Base-by-base conservation (phyloP, 768 basidiomycete species). In the Hemileccinum rubropunctum region DNA sequence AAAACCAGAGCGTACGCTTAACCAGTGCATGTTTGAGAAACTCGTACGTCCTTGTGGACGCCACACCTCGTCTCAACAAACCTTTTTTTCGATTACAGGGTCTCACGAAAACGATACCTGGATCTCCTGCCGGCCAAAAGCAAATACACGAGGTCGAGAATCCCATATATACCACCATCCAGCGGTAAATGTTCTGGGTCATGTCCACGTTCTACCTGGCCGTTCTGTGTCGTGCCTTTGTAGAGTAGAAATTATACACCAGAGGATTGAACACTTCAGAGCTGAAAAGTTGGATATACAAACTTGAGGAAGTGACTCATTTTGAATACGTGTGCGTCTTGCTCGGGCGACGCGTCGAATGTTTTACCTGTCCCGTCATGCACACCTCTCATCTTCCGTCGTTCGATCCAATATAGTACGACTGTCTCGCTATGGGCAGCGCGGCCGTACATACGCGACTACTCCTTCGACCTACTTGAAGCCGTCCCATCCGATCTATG, bases 1-100 rank as follows among this genome's bases (percentile, higher is more conserved):
- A 57, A 86, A 88, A 68, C 85, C 84, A 4, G 97, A 99, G 68
- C 83, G 86, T 54, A 68, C 81, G 47, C 78, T 98, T 41, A 99
- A 98, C 76, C 75, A 83, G 50, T 98, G 95, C 75, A 90, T 95
- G 78, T 95, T 98, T 64, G 87, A 95, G 70, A 98, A 97, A 68
- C 80, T 98, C 59, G 95, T 93, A 58, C 58, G 90, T 82, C 44
- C 33, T 49, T 37, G 14, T 32, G 3, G 13, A 30, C 17, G 21
- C 21, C 32, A 14, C 1, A 21, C 35, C 4, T 3, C 17, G 11
- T 7, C 18, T 18, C 17, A 26, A 20, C 35, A 1, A 45, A 12
- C 11, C n/a, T n/a, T n/a, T n/a, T n/a, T n/a, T n/a, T 44, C 15
- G 28, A n/a, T 48, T 42, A 8, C 66, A 98, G 95, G 93, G 93